Evolutionary conservation across 495 filamentous ascomycete genomes (phyloP), one percentile per base, ranked within the genome.

Genomic region (Penicillium antarcticum): DNA sequence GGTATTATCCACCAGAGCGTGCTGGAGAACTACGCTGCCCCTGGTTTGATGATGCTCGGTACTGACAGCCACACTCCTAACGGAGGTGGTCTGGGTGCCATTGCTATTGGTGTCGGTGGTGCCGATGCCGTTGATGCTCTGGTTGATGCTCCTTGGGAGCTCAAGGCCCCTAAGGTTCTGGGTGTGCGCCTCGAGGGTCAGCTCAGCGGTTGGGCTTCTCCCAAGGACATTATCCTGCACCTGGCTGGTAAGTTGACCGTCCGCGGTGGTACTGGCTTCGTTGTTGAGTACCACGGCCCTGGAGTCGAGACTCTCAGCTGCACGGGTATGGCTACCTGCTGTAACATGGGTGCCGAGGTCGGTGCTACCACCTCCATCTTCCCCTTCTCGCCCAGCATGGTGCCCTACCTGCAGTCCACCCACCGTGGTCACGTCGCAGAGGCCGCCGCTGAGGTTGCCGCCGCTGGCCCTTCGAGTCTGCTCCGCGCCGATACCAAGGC

Each of bases 1-100:
- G 94, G 94, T 52, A 98, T 98, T 52, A 98, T 98, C 56, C 94
- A 98, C 73, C 94, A 98, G 79, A 95, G 88, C 51, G 94, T 98
- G 37, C 75, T 98, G 58, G 94, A 98, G 77, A 97, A 97, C 72
- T 98, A 98, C 65, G 89, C 94, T n/a, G 85, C 91, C 4, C 94
- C 94, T 4, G 94, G 94, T 39, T 67, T 97, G 61, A 97, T 98
- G 94, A 96, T 97, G 92, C 81, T 98, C n/a, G 94, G 94, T 50
- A 98, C 94, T 32, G 94, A 98, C 69, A 96, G 92, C 63, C 94
- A 97, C 73, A 97, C 94, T 23, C 94, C 94, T 17, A 97, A 98
- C 67, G 94, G 86, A 12, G 94, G 94, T 67, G 94, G 94, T 52
- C 71, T 98, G 32, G 91, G 87, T 52, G 89, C 90, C 2, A 95